Percentiles rank a stretch among this genome's conserved stretches.
These are phyloP conservation scores for Dactylonectria estremocensis DNA, from an alignment of 2,329 filamentous ascomycete genomes.

Conservation along the genomic window DNA sequence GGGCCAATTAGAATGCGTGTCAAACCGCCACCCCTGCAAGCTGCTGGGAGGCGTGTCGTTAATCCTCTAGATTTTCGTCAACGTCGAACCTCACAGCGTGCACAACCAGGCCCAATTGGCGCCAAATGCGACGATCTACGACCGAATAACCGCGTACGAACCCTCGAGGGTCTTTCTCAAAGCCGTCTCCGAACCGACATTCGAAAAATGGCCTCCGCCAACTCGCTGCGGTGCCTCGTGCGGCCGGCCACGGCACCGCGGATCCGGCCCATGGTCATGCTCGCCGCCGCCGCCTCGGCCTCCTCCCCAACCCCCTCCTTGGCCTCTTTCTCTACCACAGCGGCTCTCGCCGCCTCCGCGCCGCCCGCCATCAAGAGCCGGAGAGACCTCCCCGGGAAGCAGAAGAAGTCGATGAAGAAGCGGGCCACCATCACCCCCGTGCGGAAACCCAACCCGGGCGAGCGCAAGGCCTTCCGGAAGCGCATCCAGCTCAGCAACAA, in stretches of 20 bases:
- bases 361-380: constrained; percentile 54
- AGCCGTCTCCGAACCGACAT: constrained; percentile 17
- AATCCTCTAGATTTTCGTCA: constrained; percentile 50
- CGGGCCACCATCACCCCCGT: constrained; percentile 59
- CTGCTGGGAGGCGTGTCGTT: constrained; percentile 44
- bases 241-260: constrained; percentile 54
- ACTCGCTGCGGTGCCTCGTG: constrained; percentile 61
- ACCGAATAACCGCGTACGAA: constrained; percentile 14
- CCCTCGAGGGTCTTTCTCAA: constrained; percentile 20
- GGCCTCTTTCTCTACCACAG: constrained; percentile 60
- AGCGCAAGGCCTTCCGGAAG: constrained; percentile 90
- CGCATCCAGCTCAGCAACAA: constrained; percentile 93
- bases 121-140: constrained; percentile 47
- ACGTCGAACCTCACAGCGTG: constrained; percentile 44
- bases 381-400: constrained; percentile 55
- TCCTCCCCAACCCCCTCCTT: no score
- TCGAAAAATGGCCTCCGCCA: constrained; percentile 57
- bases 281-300: constrained; percentile 39
- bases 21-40: constrained; percentile 25
- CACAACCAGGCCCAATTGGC: constrained; percentile 49
- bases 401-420: constrained; percentile 69
- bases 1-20: constrained; percentile 36
- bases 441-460: constrained; percentile 78
- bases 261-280: constrained; percentile 49
- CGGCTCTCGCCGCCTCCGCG: constrained; percentile 49